Percentiles rank a stretch among this genome's conserved stretches.
Conservation (phyloP, 371 early-diverging fungal species). For the Syncephalastrum sp. region DNA sequence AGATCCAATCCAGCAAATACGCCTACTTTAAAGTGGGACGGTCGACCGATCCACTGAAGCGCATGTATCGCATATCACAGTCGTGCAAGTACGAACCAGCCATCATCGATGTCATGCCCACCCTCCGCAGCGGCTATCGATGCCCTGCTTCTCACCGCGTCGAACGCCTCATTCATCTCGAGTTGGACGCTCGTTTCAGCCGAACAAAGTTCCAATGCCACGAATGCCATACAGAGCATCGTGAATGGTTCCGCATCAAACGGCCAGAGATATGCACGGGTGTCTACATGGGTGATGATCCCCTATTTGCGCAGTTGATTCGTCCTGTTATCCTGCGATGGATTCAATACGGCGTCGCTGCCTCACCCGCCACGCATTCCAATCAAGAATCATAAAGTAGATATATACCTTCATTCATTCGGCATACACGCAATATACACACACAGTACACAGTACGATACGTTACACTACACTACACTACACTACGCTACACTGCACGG, state of each 20-base stretch:
- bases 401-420: no score
- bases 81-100: slow-evolving; percentile 45
- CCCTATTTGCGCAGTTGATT: slow-evolving; percentile 21
- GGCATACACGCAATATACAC: no score
- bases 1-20: slow-evolving; percentile 25
- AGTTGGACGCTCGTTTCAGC: slow-evolving; percentile 29
- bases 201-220: slow-evolving; percentile 31
- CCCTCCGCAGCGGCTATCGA: slow-evolving; percentile 15
- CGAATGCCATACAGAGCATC: slow-evolving; percentile 39
- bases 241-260: slow-evolving; percentile 47
- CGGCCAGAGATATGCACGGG: slow-evolving; percentile 5
- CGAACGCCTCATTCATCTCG: slow-evolving; percentile 57
- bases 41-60: slow-evolving; percentile 43
- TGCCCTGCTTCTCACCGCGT: slow-evolving; percentile 51
- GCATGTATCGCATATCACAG: slow-evolving; percentile 52
- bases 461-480: no score
- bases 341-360: slow-evolving; percentile 34
- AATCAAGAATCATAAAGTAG: no score
- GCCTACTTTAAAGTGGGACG: slow-evolving; percentile 58
- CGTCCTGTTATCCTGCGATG: slow-evolving; percentile 33
- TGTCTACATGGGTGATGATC: slow-evolving; percentile 24
- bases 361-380: slow-evolving; percentile 8
- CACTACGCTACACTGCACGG: neutral
- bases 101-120: slow-evolving; percentile 48
- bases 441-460: no score